Conservation (phyloP, 108 stramenopile genomes). For the Cyclotella baltica region DNA sequence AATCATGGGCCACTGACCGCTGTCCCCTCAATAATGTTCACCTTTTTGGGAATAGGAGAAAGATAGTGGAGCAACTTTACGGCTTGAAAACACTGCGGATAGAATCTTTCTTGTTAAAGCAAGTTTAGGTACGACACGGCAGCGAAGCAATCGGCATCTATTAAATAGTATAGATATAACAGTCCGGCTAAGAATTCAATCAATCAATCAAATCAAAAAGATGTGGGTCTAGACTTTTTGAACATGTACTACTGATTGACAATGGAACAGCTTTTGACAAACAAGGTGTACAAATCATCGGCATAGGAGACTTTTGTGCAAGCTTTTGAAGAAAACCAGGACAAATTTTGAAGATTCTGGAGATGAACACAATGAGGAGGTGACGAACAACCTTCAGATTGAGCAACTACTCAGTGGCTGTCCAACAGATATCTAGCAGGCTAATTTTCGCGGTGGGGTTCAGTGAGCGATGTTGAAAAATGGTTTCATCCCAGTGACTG, state of each 20-base stretch:
- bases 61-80: no score
- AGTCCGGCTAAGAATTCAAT: no score
- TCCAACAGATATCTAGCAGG: not conserved
- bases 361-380: not conserved
- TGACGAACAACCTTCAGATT: not conserved
- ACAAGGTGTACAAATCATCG: not conserved
- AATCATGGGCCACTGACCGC: no score
- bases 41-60: no score
- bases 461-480: not conserved
- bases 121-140: no score
- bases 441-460: not conserved
- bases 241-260: not conserved
- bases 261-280: not conserved
- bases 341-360: not conserved
- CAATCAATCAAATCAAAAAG: no score
- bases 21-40: no score
- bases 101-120: no score
- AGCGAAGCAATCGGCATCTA: no score
- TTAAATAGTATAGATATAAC: no score
- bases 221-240: not conserved
- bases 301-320: not conserved
- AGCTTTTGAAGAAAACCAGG: not conserved
- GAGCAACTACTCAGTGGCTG: not conserved
- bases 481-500: not conserved
- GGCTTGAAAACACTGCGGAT: no score